phyloP scores from a whole-genome alignment of 1,284 basidiomycete genomes.

The Ustilago bromivora region DNA sequence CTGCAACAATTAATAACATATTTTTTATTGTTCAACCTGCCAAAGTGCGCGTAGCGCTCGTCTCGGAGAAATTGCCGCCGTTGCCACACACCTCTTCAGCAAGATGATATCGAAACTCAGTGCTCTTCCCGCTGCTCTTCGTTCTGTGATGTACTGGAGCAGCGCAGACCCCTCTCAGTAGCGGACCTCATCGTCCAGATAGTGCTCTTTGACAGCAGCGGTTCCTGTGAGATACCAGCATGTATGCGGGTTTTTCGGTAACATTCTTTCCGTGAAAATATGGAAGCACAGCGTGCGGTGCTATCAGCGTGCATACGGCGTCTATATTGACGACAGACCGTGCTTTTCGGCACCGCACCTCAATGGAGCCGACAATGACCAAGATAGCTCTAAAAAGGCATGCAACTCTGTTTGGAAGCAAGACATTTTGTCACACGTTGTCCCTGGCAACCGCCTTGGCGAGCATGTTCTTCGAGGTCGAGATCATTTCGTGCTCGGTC shows the following conservation, averaged over 20 bases:
- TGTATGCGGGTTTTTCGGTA: not conserved
- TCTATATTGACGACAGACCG: not conserved
- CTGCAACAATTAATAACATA: not conserved
- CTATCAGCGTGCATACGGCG: not conserved
- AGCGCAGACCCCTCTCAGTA: not conserved
- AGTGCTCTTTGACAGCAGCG: not conserved
- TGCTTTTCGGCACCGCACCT: not conserved
- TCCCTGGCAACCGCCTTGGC: not conserved
- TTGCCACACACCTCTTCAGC: not conserved
- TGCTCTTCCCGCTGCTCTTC: not conserved
- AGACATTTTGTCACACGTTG: not conserved
- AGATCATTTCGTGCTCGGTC: not conserved
- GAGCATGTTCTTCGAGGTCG: not conserved
- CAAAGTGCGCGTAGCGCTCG: conserved; percentile 4
- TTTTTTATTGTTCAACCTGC: conserved; percentile 4
- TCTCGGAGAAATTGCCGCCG: not conserved
- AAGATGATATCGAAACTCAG: conserved; percentile 6
- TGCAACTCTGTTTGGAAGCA: not conserved
- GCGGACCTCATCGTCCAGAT: not conserved
- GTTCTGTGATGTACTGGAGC: not conserved
- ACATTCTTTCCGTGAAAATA: not conserved
- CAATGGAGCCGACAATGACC: not conserved
- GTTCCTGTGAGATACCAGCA: not conserved
- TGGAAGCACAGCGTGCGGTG: not conserved
- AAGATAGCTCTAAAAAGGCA: not conserved